Evolutionary conservation across 2,329 filamentous ascomycete genomes (phyloP).

Genomic region (Penicillium sp.): DNA sequence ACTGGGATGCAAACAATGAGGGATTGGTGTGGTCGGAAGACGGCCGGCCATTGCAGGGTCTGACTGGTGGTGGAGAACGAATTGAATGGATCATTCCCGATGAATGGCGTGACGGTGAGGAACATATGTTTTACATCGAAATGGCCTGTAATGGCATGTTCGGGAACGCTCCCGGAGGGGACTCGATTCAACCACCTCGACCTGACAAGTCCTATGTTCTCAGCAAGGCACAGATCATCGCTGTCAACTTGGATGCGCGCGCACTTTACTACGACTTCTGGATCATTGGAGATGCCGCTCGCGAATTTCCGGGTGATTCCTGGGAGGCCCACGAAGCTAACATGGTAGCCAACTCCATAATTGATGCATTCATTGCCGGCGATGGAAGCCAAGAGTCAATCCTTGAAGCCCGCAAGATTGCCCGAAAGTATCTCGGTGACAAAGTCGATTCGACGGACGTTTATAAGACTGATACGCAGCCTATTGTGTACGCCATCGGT

Average conservation of each 20-base stretch:
- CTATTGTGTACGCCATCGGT: conserved; percentile 83
- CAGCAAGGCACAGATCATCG: conserved; percentile 76
- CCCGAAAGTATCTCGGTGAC: conserved; percentile 75
- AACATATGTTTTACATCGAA: conserved; percentile 90
- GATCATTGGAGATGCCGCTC: conserved; percentile 88
- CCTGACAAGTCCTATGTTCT: conserved; percentile 81
- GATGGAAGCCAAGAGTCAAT: conserved; percentile 71
- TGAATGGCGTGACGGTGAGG: conserved; percentile 75
- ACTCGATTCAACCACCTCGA: conserved; percentile 82
- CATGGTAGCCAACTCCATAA: conserved; percentile 79
- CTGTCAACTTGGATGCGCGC: conserved; percentile 80
- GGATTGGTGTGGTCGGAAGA: conserved; percentile 91
- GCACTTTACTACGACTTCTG: conserved; percentile 88
- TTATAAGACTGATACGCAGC: conserved; percentile 71
- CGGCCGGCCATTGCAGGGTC: conserved; percentile 84
- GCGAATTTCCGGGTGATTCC: conserved; percentile 84
- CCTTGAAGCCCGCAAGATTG: conserved; percentile 75
- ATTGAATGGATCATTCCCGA: conserved; percentile 88
- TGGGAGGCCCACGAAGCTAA: conserved; percentile 87
- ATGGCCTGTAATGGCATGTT: conserved; percentile 99
- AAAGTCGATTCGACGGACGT: conserved; percentile 79
- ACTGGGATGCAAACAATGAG: conserved; percentile 95
- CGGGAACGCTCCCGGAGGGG: conserved; percentile 80
- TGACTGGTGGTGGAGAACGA: conserved; percentile 86
- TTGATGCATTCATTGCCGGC: conserved; percentile 82